Percentiles rank a stretch among this genome's conserved stretches.
Evolutionary conservation across 2,329 filamentous ascomycete genomes (phyloP).

Genomic region (Stenocarpella maydis): DNA sequence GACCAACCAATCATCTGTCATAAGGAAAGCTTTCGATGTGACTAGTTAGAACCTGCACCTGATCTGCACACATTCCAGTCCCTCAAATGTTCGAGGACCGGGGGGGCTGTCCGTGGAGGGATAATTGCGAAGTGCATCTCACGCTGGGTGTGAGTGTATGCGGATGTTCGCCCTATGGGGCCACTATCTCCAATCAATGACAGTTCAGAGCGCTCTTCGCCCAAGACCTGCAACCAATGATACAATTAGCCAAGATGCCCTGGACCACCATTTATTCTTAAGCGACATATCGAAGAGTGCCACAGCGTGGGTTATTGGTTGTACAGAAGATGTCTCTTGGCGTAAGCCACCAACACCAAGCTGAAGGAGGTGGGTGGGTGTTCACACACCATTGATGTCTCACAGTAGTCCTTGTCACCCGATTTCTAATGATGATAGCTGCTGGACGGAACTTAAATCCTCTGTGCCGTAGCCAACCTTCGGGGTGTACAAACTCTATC

Average conservation of each 20-base stretch:
- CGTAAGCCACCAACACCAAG: not conserved
- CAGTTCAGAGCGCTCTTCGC: not conserved
- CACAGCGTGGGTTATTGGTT: not conserved
- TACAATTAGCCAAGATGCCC: not conserved
- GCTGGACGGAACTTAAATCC: not conserved
- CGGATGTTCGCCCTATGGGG: not conserved
- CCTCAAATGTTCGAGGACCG: too few relatives aligned
- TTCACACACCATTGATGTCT: not conserved
- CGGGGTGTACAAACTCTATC: not conserved
- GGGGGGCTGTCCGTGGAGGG: not conserved
- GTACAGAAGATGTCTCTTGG: constrained; percentile 9
- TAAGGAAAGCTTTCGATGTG: not conserved
- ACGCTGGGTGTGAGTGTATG: too few relatives aligned
- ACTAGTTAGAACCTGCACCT: not conserved
- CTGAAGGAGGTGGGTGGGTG: not conserved
- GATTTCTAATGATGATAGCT: not conserved
- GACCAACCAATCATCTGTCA: not conserved
- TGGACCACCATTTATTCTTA: not conserved
- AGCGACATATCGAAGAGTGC: not conserved
- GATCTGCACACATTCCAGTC: not conserved
- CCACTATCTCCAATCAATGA: constrained; percentile 1
- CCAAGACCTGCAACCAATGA: not conserved
- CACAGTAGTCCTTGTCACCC: not conserved
- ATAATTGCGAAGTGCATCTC: not conserved
- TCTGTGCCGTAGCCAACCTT: not conserved